phyloP scores from a whole-genome alignment of 2,329 filamentous ascomycete genomes.

The Fusarium euwallaceae region DNA sequence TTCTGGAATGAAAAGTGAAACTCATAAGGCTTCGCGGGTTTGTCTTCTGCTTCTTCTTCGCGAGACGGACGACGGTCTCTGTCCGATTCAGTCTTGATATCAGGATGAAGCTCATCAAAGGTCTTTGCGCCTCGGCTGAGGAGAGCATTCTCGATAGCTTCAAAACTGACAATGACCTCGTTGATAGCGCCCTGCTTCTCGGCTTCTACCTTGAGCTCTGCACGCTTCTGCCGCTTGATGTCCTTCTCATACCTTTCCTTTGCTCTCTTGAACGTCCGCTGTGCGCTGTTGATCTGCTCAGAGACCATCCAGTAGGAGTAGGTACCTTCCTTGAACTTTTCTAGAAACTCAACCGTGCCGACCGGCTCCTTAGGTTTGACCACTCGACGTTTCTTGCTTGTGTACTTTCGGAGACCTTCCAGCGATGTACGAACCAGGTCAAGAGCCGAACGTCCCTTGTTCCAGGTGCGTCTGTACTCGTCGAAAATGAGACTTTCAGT shows the following conservation, averaged over 20 bases:
- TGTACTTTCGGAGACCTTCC: conserved; percentile 61
- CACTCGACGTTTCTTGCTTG: conserved; percentile 34
- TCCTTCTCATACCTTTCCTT: conserved; percentile 48
- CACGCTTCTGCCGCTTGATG: conserved; percentile 21
- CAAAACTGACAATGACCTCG: conserved; percentile 30
- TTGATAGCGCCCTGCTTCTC: conserved; percentile 70
- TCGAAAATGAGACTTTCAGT: conserved; percentile 54
- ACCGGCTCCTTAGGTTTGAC: conserved; percentile 47
- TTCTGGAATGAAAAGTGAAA: conserved; percentile 65
- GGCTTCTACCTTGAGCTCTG: conserved; percentile 38
- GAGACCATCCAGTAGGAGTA: conserved; percentile 71
- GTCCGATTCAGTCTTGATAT: conserved; percentile 51
- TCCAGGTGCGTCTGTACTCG: conserved; percentile 50
- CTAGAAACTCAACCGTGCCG: conserved; percentile 66
- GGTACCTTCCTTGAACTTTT: conserved; percentile 62
- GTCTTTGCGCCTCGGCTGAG: conserved; percentile 72
- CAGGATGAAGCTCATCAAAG: conserved; percentile 74
- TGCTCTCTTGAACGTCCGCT: conserved; percentile 50
- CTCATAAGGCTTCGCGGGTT: conserved; percentile 57
- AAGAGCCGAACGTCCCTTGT: conserved; percentile 64
- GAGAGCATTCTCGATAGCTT: conserved; percentile 56
- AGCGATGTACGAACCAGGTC: conserved; percentile 71
- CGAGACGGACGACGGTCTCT: not conserved
- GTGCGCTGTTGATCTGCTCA: conserved; percentile 52
- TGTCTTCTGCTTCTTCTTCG: conserved; percentile 19